Percentiles rank a stretch among this genome's conserved stretches.
phyloP scores from a whole-genome alignment of 139 green algal species.

The Picochlorum sp. region DNA sequence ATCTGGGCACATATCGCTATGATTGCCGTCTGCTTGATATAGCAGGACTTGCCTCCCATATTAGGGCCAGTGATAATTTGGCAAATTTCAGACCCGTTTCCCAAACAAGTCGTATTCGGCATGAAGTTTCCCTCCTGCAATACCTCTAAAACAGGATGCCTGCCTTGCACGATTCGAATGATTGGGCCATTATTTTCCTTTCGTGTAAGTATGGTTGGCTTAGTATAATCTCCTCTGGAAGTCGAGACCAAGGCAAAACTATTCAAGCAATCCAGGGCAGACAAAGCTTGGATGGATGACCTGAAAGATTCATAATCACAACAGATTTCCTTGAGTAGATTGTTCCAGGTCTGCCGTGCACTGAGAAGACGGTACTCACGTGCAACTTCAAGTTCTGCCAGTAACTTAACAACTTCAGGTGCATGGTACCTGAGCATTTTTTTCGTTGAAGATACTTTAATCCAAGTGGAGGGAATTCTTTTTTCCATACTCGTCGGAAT shows the following conservation, averaged over 20 bases:
- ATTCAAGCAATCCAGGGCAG: slow-evolving; percentile 62
- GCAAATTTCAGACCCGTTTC: neutral
- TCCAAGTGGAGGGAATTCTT: slow-evolving; percentile 30
- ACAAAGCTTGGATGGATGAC: slow-evolving; percentile 43
- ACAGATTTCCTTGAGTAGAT: slow-evolving; percentile 35
- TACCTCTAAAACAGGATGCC: slow-evolving; percentile 73
- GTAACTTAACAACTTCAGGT: slow-evolving; percentile 37
- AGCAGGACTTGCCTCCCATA: slow-evolving; percentile 83
- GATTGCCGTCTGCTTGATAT: slow-evolving; percentile 47
- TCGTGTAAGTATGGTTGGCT: slow-evolving; percentile 31
- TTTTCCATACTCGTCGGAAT: slow-evolving; percentile 36
- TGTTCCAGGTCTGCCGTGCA: slow-evolving; percentile 32
- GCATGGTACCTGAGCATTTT: slow-evolving; percentile 56
- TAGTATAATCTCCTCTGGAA: slow-evolving; percentile 7
- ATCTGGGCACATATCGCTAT: slow-evolving; percentile 82
- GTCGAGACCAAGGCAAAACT: slow-evolving; percentile 47
- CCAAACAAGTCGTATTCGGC: slow-evolving; percentile 48
- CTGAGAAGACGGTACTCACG: slow-evolving; percentile 31
- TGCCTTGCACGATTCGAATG: slow-evolving; percentile 34
- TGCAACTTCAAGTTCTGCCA: slow-evolving; percentile 36
- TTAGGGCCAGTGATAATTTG: slow-evolving; percentile 73
- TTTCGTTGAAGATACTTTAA: slow-evolving; percentile 65
- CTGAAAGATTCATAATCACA: slow-evolving; percentile 35
- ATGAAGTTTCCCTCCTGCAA: slow-evolving; percentile 38
- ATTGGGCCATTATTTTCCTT: slow-evolving; percentile 11